Conservation (phyloP, 164 flowering plant species). For the Malania oleifera region DNA sequence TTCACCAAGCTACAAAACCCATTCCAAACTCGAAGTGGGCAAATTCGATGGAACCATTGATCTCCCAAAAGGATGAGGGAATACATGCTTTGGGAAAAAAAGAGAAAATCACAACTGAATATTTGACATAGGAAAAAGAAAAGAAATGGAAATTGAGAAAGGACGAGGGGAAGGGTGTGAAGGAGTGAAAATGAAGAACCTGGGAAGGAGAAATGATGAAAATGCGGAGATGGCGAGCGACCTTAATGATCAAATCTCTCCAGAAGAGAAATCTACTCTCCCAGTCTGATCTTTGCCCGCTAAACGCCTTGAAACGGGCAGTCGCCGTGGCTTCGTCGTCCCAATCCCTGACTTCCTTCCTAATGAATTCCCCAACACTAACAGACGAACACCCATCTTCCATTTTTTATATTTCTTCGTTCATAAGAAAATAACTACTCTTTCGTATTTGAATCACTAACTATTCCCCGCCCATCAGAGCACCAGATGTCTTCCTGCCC, state of each 20-base stretch:
- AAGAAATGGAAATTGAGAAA: background rate
- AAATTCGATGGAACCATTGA: no score
- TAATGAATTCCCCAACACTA: constrained; percentile 41
- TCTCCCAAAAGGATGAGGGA: no score
- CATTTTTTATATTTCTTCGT: constrained; percentile 2
- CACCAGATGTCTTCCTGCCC: no score
- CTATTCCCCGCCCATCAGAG: no score
- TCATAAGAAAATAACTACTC: no score
- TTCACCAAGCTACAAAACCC: no score
- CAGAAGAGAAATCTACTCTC: constrained; percentile 66
- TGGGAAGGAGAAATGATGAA: constrained; percentile 47
- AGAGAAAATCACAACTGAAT: no score
- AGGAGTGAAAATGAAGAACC: constrained; percentile 18
- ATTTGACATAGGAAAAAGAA: background rate
- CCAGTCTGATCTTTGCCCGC: constrained; percentile 89
- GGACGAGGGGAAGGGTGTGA: background rate
- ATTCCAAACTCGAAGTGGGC: no score
- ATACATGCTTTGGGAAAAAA: no score
- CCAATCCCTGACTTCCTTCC: constrained; percentile 64
- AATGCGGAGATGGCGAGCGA: constrained; percentile 54
- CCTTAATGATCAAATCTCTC: constrained; percentile 60
- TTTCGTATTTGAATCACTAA: no score
- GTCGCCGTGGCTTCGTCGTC: constrained; percentile 59
- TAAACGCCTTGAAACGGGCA: constrained; percentile 81
- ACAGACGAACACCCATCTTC: background rate